These are phyloP conservation scores for Talaromyces atroroseus DNA, from an alignment of 2,329 filamentous ascomycete species.

Conservation along the genomic window DNA sequence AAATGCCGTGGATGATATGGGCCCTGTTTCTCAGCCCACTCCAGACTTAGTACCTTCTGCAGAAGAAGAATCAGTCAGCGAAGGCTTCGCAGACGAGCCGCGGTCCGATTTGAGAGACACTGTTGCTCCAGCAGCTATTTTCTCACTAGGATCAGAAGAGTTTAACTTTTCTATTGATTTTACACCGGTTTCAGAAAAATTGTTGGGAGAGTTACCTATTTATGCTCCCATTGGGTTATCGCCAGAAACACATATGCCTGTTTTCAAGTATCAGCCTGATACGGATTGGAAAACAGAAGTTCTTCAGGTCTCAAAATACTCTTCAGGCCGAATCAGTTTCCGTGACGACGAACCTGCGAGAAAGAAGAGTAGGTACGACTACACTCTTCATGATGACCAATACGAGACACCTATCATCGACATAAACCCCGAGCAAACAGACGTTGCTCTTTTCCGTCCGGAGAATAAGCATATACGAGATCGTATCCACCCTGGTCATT, in stretches of 20 bases:
- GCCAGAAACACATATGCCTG: conserved; percentile 53
- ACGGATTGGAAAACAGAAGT: conserved; percentile 69
- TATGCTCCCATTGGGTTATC: conserved; percentile 59
- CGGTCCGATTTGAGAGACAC: conserved; percentile 39
- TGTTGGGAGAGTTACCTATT: conserved; percentile 75
- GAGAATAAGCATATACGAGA: conserved; percentile 88
- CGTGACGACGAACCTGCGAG: conserved; percentile 58
- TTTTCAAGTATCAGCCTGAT: conserved; percentile 60
- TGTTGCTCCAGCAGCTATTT: conserved; percentile 68
- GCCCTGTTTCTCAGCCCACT: conserved; percentile 47
- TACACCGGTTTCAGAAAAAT: conserved; percentile 67
- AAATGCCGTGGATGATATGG: conserved; percentile 27
- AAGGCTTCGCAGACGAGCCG: conserved; percentile 42
- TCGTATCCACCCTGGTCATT: conserved; percentile 81
- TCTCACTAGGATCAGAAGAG: conserved; percentile 74
- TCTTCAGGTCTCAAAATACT: conserved; percentile 79
- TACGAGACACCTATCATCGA: conserved; percentile 48
- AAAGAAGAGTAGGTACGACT: conserved; percentile 79
- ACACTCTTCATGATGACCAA: conserved; percentile 66
- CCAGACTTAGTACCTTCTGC: conserved; percentile 63
- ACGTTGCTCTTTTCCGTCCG: conserved; percentile 81
- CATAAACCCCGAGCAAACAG: conserved; percentile 62
- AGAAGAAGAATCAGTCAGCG: conserved; percentile 54
- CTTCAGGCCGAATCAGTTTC: conserved; percentile 72
- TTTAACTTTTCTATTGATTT: conserved; percentile 72